Evolutionary conservation across 2,329 filamentous ascomycete genomes (phyloP), one percentile per base, ranked within the genome.

Genomic region (Onygenales sp.): DNA sequence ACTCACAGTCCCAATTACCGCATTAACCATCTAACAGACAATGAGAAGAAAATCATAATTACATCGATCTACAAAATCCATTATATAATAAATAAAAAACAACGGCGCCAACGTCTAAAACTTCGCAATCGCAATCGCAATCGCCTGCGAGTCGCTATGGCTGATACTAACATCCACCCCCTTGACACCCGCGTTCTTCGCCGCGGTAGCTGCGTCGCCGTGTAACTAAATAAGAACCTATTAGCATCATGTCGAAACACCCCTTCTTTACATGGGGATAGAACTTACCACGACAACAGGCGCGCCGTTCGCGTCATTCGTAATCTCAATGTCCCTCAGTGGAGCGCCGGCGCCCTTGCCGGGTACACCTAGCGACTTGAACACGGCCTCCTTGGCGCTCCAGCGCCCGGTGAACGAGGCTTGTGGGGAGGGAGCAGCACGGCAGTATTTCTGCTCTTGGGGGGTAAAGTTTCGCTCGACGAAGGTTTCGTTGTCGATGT

Each of bases 311-410:
- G 87, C 84, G 65, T 91, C 85, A 64, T 84, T 85, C 57, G 82
- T 71, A 63, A 98, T 92, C 75, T 98, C 94, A 75, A 98, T 98
- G 43, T 97, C 91, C 77, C 86, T 93, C 72, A 98, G 72, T 13
- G 89, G 79, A 55, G 93, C 92, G 59, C 94, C 93, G 8, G 87
- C 91, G 57, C 93, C 93, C 73, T 87, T 85, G 72, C 91, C 86
- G 62, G 80, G 75, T 10, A 97, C 91, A 60, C 91, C 90, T 11
- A 98, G 78, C 39, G 89, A 90, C 82, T 98, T 98, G 80, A 98
- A 98, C 0, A 98, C 91, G 32, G 93, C 93, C 51, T 98, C 93
- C 77, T 98, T 98, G 38, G 93, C 93, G 64, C 86, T 92, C 93
- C 93, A 98, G 61, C 90, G 84, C 49, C 93, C 93, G 5, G 92